Evolutionary conservation across 257 asterid genomes (phyloP), one percentile per base, ranked within the genome.

Genomic region (Ilex asprella): DNA sequence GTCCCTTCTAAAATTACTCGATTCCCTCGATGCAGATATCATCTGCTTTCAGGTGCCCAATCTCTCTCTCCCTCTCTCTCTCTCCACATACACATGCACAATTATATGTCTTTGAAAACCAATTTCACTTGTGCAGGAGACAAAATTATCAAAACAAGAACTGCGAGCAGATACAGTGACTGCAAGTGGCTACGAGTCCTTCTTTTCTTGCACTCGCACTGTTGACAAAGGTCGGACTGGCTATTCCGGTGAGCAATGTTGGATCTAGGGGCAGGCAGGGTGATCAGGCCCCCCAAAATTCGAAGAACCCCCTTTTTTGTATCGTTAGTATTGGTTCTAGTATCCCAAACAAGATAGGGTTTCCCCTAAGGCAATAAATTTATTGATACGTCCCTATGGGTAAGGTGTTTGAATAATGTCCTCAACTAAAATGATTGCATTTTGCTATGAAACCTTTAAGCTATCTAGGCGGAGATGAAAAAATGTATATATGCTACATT

Each of bases 151-250:
- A 59, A 82, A 79, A 70, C 89, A 78, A 56, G 99, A 92, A 65
- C 12, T 89, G 60, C 63, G 87, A 62, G 88, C 84, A 14, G 90
- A 89, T 70, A 75, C 89, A 79, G 91, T 85, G 60, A 86, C 91
- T 71, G 96, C 95, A 53, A 88, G 89, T 60, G 99, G 99, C 21
- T 92, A 92, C 56, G 99, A 92, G 70, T 89, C 99, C 32, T 92
- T 92, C 78, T 89, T 89, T 75, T 86, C 97, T 62, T 92, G 96
- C 79, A 85, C 94, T 11, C 94, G 94, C 65, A 73, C 89, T 64
- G 69, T 81, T 30, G 91, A 89, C 55, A 87, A 79, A 78, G 91
- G 94, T 69, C 94, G 99, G 52, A 80, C 91, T 10, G 96, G 93
- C 30, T 92, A 92, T 79, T 89, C 99, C 12, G 95, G 95, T 91